A percentile compares a stretch with the other conserved stretches of the same genome.
These are phyloP conservation scores for Apiotrichum domesticum DNA, from an alignment of 1,284 basidiomycete genomes.

Conservation along the genomic window DNA sequence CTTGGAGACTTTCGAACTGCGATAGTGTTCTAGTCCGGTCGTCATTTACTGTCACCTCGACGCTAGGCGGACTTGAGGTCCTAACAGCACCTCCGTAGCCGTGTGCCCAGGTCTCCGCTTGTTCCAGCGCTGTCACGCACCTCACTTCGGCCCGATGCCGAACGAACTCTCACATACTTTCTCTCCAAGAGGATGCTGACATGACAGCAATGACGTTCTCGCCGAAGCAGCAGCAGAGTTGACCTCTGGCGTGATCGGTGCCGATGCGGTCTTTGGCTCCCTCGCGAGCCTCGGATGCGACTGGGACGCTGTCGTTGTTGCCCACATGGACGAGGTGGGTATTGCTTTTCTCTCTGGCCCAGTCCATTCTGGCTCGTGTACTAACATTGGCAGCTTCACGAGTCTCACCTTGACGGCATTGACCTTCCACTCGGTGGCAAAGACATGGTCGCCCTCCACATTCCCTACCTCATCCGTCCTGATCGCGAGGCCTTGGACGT, in stretches of 20 bases:
- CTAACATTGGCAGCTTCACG: conserved; percentile 28
- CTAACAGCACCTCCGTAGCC: too few species aligned
- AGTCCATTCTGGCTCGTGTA: too few species aligned
- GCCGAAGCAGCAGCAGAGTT: conserved; percentile 23
- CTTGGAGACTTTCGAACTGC: too few species aligned
- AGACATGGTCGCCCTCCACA: conserved; percentile 25
- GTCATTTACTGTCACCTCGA: too few species aligned
- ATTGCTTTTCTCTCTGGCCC: too few species aligned
- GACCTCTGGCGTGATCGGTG: conserved; percentile 29
- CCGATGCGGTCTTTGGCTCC: conserved; percentile 34
- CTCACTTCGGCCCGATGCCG: too few species aligned
- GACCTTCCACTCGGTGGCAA: conserved; percentile 12
- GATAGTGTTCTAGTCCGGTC: too few species aligned
- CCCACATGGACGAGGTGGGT: conserved; percentile 86
- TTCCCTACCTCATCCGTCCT: conserved; percentile 19
- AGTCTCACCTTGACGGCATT: conserved; percentile 24
- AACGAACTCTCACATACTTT: too few species aligned
- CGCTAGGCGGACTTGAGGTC: too few species aligned
- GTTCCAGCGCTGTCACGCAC: too few species aligned
- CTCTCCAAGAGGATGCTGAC: background rate
- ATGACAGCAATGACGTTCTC: conserved; percentile 24
- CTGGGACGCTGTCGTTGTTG: conserved; percentile 62
- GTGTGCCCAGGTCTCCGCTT: too few species aligned
- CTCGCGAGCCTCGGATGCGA: conserved; percentile 38
- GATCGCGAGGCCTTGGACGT: conserved; percentile 20